Evolutionary conservation across 164 flowering plant genomes (phyloP).

Genomic region (Vitis rotundifolia): DNA sequence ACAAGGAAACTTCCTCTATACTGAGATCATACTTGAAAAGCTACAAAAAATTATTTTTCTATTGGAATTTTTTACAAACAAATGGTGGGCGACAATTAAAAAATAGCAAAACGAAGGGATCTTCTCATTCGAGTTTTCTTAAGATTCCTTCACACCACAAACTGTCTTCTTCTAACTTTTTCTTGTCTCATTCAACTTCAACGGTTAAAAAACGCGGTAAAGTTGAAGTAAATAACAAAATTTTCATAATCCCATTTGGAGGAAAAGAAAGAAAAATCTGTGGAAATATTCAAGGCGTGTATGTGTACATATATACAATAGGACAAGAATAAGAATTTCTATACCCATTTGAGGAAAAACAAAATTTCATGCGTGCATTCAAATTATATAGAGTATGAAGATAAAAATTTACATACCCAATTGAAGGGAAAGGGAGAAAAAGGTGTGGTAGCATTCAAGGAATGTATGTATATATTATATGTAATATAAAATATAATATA

Average conservation of each 20-base stretch:
- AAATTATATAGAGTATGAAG: too few relatives aligned
- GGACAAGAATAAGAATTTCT: too few relatives aligned
- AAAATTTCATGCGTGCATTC: too few relatives aligned
- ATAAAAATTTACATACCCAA: too few relatives aligned
- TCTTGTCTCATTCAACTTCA: neutral
- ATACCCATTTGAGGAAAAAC: too few relatives aligned
- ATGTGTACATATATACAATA: too few relatives aligned
- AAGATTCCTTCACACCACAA: neutral
- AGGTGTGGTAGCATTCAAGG: neutral
- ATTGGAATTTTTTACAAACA: neutral
- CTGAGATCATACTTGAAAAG: neutral
- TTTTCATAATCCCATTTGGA: too few relatives aligned
- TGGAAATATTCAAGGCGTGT: too few relatives aligned
- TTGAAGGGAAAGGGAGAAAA: neutral
- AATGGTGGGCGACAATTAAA: constrained; percentile 1
- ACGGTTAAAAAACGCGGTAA: neutral
- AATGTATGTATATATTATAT: neutral
- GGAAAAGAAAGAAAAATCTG: too few relatives aligned
- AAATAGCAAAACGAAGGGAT: neutral
- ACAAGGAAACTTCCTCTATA: neutral
- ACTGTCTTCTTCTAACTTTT: neutral
- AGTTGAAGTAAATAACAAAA: too few relatives aligned
- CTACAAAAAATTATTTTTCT: neutral
- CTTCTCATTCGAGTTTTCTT: neutral
- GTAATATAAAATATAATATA: neutral